A percentile compares a stretch with the other conserved stretches of the same genome.
Evolutionary conservation across 2,329 filamentous ascomycete species (phyloP).

Genomic region (Sporothrix inflata): DNA sequence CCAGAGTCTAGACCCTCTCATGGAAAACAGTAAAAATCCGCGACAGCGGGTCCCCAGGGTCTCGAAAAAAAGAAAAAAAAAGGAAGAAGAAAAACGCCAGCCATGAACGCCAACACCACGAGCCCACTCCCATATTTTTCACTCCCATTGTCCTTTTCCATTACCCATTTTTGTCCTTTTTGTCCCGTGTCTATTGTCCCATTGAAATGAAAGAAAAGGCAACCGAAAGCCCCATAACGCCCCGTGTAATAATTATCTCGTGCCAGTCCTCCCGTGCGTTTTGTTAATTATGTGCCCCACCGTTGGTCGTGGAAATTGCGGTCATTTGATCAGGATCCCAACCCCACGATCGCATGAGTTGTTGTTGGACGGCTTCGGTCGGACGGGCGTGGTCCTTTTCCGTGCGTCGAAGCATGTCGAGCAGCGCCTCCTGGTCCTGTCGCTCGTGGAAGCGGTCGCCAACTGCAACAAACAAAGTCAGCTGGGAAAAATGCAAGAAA

Average conservation of each 20-base stretch:
- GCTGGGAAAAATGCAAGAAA: constrained; percentile 16
- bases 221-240: background rate
- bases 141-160: background rate
- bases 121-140: background rate
- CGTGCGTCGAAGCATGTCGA: constrained; percentile 40
- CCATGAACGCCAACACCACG: background rate
- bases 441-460: constrained; percentile 40
- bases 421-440: constrained; percentile 39
- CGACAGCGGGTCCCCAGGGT: constrained; percentile 13
- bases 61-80: background rate
- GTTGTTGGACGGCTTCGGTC: constrained; percentile 39
- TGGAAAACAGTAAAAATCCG: constrained; percentile 22
- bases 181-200: background rate
- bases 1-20: background rate
- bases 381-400: constrained; percentile 41
- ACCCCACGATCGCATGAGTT: constrained; percentile 40
- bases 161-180: background rate
- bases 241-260: background rate
- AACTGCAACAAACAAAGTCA: constrained; percentile 32
- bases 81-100: background rate
- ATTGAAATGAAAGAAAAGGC: background rate
- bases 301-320: background rate
- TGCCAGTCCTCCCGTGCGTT: background rate
- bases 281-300: background rate
- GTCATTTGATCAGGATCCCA: constrained; percentile 29